Evolutionary conservation across 2,329 filamentous ascomycete genomes (phyloP).

Genomic region (Cordyceps farinosa): DNA sequence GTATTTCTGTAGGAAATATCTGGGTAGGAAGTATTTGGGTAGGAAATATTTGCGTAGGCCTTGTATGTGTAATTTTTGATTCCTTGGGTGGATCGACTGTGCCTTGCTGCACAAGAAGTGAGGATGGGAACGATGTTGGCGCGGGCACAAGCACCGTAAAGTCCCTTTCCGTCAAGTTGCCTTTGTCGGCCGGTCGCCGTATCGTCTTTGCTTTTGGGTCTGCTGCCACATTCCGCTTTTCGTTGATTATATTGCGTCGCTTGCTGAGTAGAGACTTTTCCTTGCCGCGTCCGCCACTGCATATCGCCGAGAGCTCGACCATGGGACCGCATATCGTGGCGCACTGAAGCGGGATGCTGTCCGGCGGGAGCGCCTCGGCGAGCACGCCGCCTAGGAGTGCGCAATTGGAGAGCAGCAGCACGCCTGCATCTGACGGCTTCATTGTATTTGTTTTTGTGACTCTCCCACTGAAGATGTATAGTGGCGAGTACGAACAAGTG

Average conservation of each 20-base stretch:
- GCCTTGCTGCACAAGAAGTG: conserved; percentile 2
- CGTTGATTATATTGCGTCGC: not conserved
- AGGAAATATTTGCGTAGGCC: not conserved
- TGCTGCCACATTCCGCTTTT: not conserved
- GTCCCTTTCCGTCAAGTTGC: conserved; percentile 21
- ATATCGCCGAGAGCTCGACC: conserved; percentile 39
- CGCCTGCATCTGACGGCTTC: conserved; percentile 25
- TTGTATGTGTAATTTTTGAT: not conserved
- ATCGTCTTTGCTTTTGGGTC: not conserved
- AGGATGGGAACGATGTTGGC: conserved; percentile 30
- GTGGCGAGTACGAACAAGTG: not conserved
- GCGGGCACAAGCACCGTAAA: conserved; percentile 31
- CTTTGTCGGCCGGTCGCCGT: not conserved
- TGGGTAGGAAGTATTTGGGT: not conserved
- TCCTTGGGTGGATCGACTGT: not conserved
- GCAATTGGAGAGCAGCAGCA: conserved; percentile 30
- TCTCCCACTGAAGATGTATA: not conserved
- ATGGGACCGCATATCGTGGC: conserved; percentile 42
- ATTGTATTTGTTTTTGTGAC: conserved; percentile 21
- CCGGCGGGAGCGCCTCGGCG: conserved; percentile 31
- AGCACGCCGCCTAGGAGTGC: conserved; percentile 23
- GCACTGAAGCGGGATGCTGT: conserved; percentile 38
- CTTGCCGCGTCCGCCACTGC: conserved; percentile 23
- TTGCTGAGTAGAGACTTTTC: not conserved
- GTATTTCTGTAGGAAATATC: not conserved